Conservation (phyloP, 2,329 filamentous ascomycete genomes). For the Hypoxylon sp. region DNA sequence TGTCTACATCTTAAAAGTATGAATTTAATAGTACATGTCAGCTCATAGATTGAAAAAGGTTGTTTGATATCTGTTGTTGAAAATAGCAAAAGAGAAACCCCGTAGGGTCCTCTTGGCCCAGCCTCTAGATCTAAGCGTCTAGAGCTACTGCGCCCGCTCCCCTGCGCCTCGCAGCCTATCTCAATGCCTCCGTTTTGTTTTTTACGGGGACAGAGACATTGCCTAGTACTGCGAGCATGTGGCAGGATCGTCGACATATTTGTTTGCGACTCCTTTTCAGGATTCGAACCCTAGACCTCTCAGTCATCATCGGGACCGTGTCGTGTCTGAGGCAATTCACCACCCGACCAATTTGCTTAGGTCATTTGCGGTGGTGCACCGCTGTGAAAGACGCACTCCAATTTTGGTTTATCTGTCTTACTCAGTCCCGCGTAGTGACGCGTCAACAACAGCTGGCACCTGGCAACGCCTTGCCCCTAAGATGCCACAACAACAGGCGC, state of each 20-base stretch:
- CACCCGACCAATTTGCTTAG: not conserved
- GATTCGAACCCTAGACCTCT: not conserved
- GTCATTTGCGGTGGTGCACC: not conserved
- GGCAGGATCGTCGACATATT: conserved; percentile 1
- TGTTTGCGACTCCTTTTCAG: conserved; percentile 3
- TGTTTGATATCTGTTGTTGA: not conserved
- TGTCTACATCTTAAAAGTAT: no score
- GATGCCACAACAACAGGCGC: not conserved
- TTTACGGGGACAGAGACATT: conserved; percentile 1
- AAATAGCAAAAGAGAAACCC: conserved; percentile 5
- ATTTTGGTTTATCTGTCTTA: not conserved
- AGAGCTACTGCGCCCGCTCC: conserved; percentile 5
- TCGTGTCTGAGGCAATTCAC: not conserved
- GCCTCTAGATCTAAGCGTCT: conserved; percentile 2
- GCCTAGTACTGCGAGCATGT: not conserved
- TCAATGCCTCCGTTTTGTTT: not conserved
- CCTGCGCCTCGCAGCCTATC: not conserved
- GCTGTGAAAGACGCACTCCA: not conserved
- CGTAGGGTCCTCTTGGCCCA: not conserved
- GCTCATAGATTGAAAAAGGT: no score
- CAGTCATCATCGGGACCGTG: not conserved
- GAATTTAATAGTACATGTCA: no score
- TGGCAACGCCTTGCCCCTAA: not conserved
- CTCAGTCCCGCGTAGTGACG: not conserved
- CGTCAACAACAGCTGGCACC: not conserved